Percentiles rank a stretch among this genome's conserved stretches.
These are phyloP conservation scores for Heliocybe sulcata DNA, from an alignment of 1,284 basidiomycete genomes.

Conservation along the genomic window DNA sequence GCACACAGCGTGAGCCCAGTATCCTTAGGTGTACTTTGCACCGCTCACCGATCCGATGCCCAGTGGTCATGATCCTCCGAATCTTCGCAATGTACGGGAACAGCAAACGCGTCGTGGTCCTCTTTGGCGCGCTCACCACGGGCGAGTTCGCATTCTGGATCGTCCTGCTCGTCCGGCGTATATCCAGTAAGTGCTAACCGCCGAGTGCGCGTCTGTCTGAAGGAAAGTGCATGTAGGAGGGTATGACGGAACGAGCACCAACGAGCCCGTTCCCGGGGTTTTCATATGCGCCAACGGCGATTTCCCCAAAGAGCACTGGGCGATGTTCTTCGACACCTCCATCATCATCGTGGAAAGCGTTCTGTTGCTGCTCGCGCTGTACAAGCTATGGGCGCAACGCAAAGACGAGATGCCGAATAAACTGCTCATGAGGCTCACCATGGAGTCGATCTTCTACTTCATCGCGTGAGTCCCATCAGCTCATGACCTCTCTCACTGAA, in stretches of 20 bases:
- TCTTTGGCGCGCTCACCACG: not conserved
- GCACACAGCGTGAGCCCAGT: not conserved
- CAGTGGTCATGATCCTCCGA: not conserved
- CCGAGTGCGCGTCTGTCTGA: not conserved
- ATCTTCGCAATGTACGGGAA: not conserved
- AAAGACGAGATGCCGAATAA: not conserved
- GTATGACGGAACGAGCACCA: not conserved
- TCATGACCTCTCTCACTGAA: not conserved
- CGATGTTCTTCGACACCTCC: not conserved
- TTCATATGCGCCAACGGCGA: not conserved
- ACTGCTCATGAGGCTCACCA: not conserved
- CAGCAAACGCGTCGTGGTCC: not conserved
- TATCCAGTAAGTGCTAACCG: not conserved
- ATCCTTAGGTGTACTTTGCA: too few species aligned
- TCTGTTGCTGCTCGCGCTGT: not conserved
- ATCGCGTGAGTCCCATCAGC: not conserved
- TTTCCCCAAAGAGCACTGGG: not conserved
- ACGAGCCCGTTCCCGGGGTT: not conserved
- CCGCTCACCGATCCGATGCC: too few species aligned
- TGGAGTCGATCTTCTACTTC: not conserved
- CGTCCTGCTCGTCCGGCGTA: not conserved
- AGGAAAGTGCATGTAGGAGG: not conserved
- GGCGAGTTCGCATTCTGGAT: not conserved
- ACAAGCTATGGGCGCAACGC: not conserved
- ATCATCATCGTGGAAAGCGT: constrained; percentile 1